Base-by-base conservation (phyloP, 352 stramenopile genomes). In the Globisporangium canariense region DNA sequence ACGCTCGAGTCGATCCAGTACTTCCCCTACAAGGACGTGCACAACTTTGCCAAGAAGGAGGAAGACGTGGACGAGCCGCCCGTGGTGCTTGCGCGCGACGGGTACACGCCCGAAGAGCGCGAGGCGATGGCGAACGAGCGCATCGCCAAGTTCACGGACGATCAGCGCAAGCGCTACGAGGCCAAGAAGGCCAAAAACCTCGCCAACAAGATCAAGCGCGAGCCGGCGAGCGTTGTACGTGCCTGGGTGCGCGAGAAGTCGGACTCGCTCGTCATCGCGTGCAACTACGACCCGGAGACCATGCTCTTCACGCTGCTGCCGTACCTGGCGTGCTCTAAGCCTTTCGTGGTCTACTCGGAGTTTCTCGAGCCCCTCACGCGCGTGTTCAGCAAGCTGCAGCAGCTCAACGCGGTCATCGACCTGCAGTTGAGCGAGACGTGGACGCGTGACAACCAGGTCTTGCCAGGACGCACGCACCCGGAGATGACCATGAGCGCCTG, bases 401-500 rank as follows among this genome's bases (percentile, higher is more conserved):
- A 96, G 55, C 94, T 91, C 77, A 75, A 94, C 28, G 75, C 92
- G 32, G 88, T 98, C 7, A 91, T 98, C 53, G 96, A 98, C 59
- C 68, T 99, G 30, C 92, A 97, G 60, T 68, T 99, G 20, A 98
- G 88, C 50, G 94, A 98, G 69, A 98, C 92, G 13, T 99, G 94
- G 93, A 97, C 95, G 55, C 89, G 96, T 38, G 94, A 98, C 72
- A 97, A 98, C 76, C 95, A 99, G 75, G 88, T 94, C 16, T 61
- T 98, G 20, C 91, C 93, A 6, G 91, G 92, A 16, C 83, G 94
- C 14, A 99, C 95, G 34, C 96, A 98, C 77, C 96, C 96, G 0
- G 89, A 94, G 62, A 99, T 98, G 96, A 98, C 85, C 66, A 99
- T 99, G 92, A 97, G 86, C 69, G 94, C 96, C 56, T 97, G 91